These are phyloP conservation scores for Jatropha podagrica DNA, from an alignment of 441 rosid species.

Conservation along the genomic window DNA sequence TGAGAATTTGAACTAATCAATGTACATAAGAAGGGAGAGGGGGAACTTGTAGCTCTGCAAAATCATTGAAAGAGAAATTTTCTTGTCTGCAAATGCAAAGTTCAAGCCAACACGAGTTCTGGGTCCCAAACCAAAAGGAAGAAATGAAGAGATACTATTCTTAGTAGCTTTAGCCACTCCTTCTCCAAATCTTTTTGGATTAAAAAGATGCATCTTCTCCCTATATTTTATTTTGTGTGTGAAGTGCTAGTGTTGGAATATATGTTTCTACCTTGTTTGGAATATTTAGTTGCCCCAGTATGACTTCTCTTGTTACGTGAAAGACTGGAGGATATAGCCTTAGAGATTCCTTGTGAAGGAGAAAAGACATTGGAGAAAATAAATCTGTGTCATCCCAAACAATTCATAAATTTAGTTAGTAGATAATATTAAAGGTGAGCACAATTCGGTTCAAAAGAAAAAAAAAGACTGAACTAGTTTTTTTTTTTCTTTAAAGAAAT, in stretches of 20 bases:
- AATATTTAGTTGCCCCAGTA: slow-evolving; percentile 29
- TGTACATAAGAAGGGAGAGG: too few relatives aligned
- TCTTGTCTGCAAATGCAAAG: too few relatives aligned
- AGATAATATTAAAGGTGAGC: too few relatives aligned
- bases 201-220: slow-evolving; percentile 48
- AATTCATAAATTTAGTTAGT: not conserved
- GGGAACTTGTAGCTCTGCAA: too few relatives aligned
- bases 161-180: slow-evolving; percentile 48
- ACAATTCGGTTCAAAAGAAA: not conserved
- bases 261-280: slow-evolving; percentile 25
- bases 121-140: too few relatives aligned
- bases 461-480: too few relatives aligned
- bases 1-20: too few relatives aligned
- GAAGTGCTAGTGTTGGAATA: slow-evolving; percentile 28
- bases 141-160: slow-evolving; percentile 16
- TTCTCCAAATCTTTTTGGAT: slow-evolving; percentile 43
- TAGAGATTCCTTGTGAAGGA: slow-evolving; percentile 33
- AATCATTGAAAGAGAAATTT: too few relatives aligned
- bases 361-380: not conserved
- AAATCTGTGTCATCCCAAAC: not conserved
- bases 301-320: not conserved
- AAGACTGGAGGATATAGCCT: slow-evolving; percentile 38
- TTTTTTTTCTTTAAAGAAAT: too few relatives aligned
- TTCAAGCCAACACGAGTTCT: too few relatives aligned
- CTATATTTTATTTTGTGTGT: slow-evolving; percentile 36